Base-by-base conservation (phyloP, 192 early-diverging fungal species). In the Helicostylum pulchrum region DNA sequence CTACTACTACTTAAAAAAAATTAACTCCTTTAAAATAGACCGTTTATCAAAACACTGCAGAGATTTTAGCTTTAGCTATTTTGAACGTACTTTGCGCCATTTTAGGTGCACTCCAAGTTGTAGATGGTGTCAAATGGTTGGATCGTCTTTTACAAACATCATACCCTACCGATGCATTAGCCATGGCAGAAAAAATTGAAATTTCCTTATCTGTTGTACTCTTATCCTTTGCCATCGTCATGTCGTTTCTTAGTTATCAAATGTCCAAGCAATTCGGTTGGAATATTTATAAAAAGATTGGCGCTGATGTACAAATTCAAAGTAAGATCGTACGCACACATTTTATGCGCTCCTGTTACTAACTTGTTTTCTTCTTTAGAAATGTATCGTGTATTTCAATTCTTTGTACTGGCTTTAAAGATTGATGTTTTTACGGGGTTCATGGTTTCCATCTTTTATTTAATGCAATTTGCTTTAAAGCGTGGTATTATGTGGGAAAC, bases 401-500 rank as follows among this genome's bases (percentile, higher is more conserved):
- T 93, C 67, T 92, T 92, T 71, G 73, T 93, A 44, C 72, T 92
- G 57, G 72, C 90, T 7, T 77, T 93, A 51, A 94, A 94, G 73
- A 67, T 93, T 7, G 90, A 93, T 63, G 68, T 91, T 3, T 94
- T 92, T 76, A 92, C 91, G 63, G 83, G 79, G 39, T 91, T 93
- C 68, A 72, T 82, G 23, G 72, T 90, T 32, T 85, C 87, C 58
- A 78, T 81, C 36, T 72, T 90, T 43, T 76, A 84, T 36, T 70
- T 90, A 10, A 85, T 85, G 51, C 71, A 73, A 43, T 53, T 57
- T 26, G 58, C 54, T 20, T 46, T 64, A 19, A 61, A 48, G 26
- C 54, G 56, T 31, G 68, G 68, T 15, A 57, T 70, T 17, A 70
- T 48, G 15, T 56, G 62, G 54, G 62, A 70, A 57, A 64, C 61